Conservation (phyloP, 371 early-diverging fungal genomes). For the Apophysomyces sp. region DNA sequence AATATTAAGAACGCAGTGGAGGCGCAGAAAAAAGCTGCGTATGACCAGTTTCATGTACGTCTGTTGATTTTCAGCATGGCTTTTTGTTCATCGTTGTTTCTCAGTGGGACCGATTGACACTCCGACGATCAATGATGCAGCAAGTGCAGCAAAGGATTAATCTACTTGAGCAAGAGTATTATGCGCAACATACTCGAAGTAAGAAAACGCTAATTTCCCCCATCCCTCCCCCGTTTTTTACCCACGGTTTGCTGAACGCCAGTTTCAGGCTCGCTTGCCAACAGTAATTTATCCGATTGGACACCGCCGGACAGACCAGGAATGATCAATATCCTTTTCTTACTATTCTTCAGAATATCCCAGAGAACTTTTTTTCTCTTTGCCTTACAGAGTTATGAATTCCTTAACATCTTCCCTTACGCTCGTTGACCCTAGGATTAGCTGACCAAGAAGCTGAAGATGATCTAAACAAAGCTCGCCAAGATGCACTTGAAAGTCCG, state of each 20-base stretch:
- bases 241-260: slow-evolving; percentile 1
- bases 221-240: background rate
- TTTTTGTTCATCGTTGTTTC: slow-evolving; percentile 1
- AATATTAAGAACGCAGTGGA: slow-evolving; percentile 15
- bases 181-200: slow-evolving; percentile 12
- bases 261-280: slow-evolving; percentile 30
- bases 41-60: slow-evolving; percentile 23
- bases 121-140: slow-evolving; percentile 23
- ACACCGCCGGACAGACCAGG: slow-evolving; percentile 25
- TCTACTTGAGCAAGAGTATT: slow-evolving; percentile 26
- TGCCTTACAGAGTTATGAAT: too few species aligned
- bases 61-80: background rate
- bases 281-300: slow-evolving; percentile 33
- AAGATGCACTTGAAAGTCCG: background rate
- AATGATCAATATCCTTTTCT: slow-evolving; percentile 31
- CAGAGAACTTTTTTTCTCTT: too few species aligned
- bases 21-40: slow-evolving; percentile 19
- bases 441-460: background rate
- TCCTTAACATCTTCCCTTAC: background rate
- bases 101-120: slow-evolving; percentile 18
- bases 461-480: background rate
- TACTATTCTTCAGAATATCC: background rate
- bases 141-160: slow-evolving; percentile 26
- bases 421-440: background rate
- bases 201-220: slow-evolving; percentile 1